Evolutionary conservation across 306 rosid genomes (phyloP), one percentile per base, ranked within the genome.

Genomic region (Pterocarpus macrocarpus): DNA sequence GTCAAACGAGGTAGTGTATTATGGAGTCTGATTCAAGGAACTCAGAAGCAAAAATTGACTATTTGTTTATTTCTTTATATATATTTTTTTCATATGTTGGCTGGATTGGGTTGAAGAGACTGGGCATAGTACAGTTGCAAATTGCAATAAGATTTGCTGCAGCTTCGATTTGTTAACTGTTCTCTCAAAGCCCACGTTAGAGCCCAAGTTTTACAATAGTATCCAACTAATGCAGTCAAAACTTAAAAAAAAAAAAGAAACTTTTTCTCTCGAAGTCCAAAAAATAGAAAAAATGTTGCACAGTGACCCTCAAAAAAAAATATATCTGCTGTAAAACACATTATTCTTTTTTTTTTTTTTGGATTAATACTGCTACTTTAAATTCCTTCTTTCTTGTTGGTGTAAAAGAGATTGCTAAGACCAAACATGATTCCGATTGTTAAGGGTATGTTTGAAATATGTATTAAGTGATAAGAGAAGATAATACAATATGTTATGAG

Each of bases 1-100:
- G 65, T 79, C 83, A 79, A 79, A 79, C 77, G 56, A 61, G 71
- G 77, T 49, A 34, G 49, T 71, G 69, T 70, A 59, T 61, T 68
- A 10, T 79, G 59, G 35, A 79, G 62, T 69, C 64, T 79, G 72
- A 36, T 71, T 11, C 17, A 80, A 80, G 78, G 5, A 76, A 63
- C 30, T 1, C 3, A 16, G n/a, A n/a, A 35, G 3, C 30, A 2
- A 52, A 71, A 44, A 53, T 5, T 35, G 16, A 36, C 15, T 50
- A 7, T 52, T 43, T 43, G 11, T 52, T 53, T 28, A 3, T 8
- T 10, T 12, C 5, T 1, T 35, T 64, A n/a, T n/a, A n/a, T 5
- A 5, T 22, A 17, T 7, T 35, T 64, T 11, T 39, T 11, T 0
- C 13, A 50, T 11, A 3, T 8, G 17, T 2, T 7, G 41, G 34